Evolutionary conservation across 139 green algal genomes (phyloP).

Genomic region (Volvox africanus): DNA sequence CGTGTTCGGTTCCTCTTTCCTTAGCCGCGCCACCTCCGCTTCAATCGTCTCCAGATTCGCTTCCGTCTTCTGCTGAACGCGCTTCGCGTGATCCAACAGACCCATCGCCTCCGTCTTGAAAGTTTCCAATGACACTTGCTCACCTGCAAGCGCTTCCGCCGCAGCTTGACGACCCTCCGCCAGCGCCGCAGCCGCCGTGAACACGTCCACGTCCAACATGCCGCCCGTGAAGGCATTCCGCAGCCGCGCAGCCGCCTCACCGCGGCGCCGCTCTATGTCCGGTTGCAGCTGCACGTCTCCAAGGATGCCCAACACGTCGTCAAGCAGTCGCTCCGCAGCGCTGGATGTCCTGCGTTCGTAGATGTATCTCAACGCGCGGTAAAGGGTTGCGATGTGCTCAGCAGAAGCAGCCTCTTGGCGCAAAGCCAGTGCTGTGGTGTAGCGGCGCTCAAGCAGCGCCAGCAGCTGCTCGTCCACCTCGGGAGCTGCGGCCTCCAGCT

Average conservation of each 20-base stretch:
- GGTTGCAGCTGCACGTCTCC: constrained; percentile 5
- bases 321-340: constrained; percentile 54
- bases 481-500: background rate
- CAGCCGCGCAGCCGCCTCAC: constrained; percentile 28
- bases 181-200: constrained; percentile 48
- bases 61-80: constrained; percentile 42
- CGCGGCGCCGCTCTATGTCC: background rate
- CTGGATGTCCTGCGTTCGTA: constrained; percentile 22
- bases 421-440: constrained; percentile 1
- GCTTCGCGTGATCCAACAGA: constrained; percentile 39
- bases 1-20: background rate
- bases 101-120: constrained; percentile 45
- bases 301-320: constrained; percentile 61
- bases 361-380: constrained; percentile 37
- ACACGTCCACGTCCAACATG: constrained; percentile 47
- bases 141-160: constrained; percentile 33
- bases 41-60: constrained; percentile 3
- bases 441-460: constrained; percentile 24
- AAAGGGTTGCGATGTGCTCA: constrained; percentile 38
- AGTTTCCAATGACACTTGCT: constrained; percentile 43
- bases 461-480: constrained; percentile 24
- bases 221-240: constrained; percentile 49
- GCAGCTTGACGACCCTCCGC: constrained; percentile 24
- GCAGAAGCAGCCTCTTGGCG: background rate
- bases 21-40: constrained; percentile 29